Conservation (phyloP, 2,329 filamentous ascomycete genomes). For the Penicillium thymicola region DNA sequence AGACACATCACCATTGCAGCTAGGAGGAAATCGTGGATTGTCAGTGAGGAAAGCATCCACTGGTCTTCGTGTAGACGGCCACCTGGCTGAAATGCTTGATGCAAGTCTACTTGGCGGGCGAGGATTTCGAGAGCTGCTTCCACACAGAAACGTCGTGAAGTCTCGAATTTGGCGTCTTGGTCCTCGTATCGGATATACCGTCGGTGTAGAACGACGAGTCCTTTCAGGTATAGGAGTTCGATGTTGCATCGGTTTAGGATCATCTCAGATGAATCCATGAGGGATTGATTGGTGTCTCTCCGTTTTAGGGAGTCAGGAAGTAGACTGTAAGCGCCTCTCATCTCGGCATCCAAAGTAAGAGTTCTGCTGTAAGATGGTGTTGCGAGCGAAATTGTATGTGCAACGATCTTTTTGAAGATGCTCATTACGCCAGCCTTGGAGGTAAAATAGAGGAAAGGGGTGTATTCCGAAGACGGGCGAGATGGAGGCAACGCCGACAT, state of each 20-base stretch:
- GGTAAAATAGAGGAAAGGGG: constrained; percentile 33
- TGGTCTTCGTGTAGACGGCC: constrained; percentile 50
- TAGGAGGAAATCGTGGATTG: constrained; percentile 59
- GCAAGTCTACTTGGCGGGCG: constrained; percentile 47
- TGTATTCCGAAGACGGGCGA: constrained; percentile 47
- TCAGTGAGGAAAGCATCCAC: constrained; percentile 58
- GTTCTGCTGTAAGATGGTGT: constrained; percentile 16
- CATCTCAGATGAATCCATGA: constrained; percentile 47
- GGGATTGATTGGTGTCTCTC: constrained; percentile 30
- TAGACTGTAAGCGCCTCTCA: constrained; percentile 15
- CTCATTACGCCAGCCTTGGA: constrained; percentile 31
- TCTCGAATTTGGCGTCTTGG: constrained; percentile 33
- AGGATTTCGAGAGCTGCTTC: constrained; percentile 48
- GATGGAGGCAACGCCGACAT: constrained; percentile 49
- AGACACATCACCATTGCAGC: constrained; percentile 58
- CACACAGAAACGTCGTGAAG: constrained; percentile 45
- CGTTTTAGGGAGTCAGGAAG: constrained; percentile 21
- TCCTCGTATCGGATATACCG: constrained; percentile 43
- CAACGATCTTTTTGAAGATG: constrained; percentile 30
- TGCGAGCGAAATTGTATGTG: constrained; percentile 15
- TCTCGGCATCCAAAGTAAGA: constrained; percentile 24
- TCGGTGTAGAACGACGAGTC: constrained; percentile 50
- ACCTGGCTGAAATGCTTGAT: constrained; percentile 50
- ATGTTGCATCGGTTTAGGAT: constrained; percentile 52
- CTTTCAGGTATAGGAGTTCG: constrained; percentile 49